phyloP scores from a whole-genome alignment of 192 early-diverging fungal species.

The Spinellus fusiger region DNA sequence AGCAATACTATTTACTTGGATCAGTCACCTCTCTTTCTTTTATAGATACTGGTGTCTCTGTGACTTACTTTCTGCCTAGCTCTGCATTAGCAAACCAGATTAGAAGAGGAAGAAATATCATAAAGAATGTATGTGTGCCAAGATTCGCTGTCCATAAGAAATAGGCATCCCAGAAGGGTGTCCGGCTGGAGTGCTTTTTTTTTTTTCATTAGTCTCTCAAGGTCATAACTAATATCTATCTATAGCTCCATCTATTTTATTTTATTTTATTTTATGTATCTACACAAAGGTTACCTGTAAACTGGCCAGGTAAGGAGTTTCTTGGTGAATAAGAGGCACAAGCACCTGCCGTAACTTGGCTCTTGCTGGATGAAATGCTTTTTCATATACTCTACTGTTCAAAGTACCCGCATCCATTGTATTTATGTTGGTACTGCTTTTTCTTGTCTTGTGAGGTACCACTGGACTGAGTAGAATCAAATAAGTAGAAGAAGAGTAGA shows the following conservation, averaged over 20 bases:
- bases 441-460: no score
- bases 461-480: no score
- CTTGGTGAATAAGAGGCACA: constrained; percentile 38
- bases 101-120: constrained; percentile 71
- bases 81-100: constrained; percentile 74
- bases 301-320: constrained; percentile 39
- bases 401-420: constrained; percentile 47
- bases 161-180: constrained; percentile 51
- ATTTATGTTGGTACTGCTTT: neutral
- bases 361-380: constrained; percentile 38
- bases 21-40: no score
- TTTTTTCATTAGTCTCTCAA: neutral
- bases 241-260: neutral
- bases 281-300: constrained; percentile 40
- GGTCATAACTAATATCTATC: neutral
- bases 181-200: constrained; percentile 18
- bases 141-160: constrained; percentile 70
- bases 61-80: constrained; percentile 49
- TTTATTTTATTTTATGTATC: neutral
- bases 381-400: constrained; percentile 44
- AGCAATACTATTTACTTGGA: constrained; percentile 20
- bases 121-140: constrained; percentile 85
- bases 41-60: neutral
- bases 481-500: no score
- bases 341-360: constrained; percentile 36